Evolutionary conservation across 2,329 filamentous ascomycete genomes (phyloP), one percentile per base, ranked within the genome.

Genomic region (Paraphoma chrysanthemicola): DNA sequence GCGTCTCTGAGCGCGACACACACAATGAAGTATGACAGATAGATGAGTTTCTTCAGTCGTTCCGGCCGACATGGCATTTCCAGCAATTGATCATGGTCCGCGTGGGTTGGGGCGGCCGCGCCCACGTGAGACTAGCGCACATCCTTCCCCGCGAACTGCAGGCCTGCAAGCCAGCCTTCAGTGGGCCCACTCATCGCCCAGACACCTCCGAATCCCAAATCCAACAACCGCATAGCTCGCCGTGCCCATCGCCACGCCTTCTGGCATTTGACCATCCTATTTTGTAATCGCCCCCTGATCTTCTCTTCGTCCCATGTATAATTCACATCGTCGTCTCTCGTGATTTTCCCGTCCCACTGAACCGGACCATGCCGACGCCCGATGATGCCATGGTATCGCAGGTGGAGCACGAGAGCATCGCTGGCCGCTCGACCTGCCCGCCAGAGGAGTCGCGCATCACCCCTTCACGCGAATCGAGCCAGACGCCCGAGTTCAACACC

Each of bases 341-440:
- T 68, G 63, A 68, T 54, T 66, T 68, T 70, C 67, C 69, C 72
- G 48, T 50, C 48, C 73, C 51, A 54, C 50, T 56, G 54, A 48
- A 58, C 47, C 58, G 60, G 64, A 78, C 73, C 75, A 84, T 84
- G 82, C 82, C 82, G 69, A 83, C 81, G 75, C 77, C 78, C 71
- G 73, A 76, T 74, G 72, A 76, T 75, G 70, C 65, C 53, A 72
- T 79, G 67, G 74, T 74, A 67, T 74, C 76, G 66, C 77, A 67
- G 41, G 59, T 62, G 54, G 69, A 79, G 79, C 75, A 75, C 72
- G 71, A 78, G 61, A 64, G 78, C 68, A 74, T 78, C 65, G 76
- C 79, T 63, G 71, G 75, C 68, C 82, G 77, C 68, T 72, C 78
- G 49, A 80, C 80, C 58, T 84, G 82, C 71, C 82, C 82, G n/a